Evolutionary conservation across 129 eudicot genomes (phyloP), one percentile per base, ranked within the genome.

Genomic region (Saposhnikovia divaricata): DNA sequence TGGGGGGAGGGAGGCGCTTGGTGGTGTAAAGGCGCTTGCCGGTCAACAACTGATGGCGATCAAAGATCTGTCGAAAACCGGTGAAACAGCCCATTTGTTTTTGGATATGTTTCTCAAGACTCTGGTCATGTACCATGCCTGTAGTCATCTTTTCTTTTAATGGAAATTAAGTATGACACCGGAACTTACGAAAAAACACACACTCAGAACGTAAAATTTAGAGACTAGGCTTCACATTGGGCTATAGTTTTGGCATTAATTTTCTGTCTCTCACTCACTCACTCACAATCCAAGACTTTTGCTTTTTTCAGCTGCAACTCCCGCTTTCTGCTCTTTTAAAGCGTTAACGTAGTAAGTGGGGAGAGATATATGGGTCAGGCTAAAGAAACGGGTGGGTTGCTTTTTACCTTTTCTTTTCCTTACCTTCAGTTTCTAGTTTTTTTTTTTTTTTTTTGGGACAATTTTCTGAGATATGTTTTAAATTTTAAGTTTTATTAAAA

Each of bases 71-170:
- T 85, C 92, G 88, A 75, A 95, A 88, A 50, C 96, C 96, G 47
- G 93, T 83, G 92, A 95, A 90, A 86, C 99, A 95, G 44, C 99
- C 96, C 86, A 85, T 90, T n/a, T 90, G 96, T 57, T 89, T 91
- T 77, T 85, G 82, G 1, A 91, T 82, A 23, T 86, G 90, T 85
- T 84, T 93, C 57, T 92, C 87, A 2, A 72, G 82, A 76, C 87
- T 88, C 80, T 93, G 91, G 70, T 93, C 91, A 16, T 88, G 87
- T 23, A 88, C 51, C 46, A 85, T 40, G 18, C 86, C 91, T n/a
- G 91, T 76, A 84, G 86, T 86, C 82, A 89, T 91, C 72, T 84
- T 74, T 66, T 16, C 4, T 7, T 4, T 21, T 4, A 21, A 55
- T 19, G 47, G 1, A 55, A 19, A 55, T 23, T 6, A 6, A 55